Base-by-base conservation (phyloP, 164 flowering plant genomes). In the Dillenia suffruticosa region DNA sequence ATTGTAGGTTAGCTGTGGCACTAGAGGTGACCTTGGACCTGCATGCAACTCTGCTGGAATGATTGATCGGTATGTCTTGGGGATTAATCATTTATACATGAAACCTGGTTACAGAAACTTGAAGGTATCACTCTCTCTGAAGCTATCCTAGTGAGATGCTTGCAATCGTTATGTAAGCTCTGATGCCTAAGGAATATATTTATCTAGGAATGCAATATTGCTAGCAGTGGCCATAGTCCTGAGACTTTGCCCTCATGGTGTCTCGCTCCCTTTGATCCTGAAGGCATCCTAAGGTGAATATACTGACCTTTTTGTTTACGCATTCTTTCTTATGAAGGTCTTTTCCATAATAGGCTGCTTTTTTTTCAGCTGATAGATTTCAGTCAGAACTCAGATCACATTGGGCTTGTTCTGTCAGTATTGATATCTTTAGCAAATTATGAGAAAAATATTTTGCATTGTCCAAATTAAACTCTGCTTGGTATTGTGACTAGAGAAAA, bases 21-120 rank as follows among this genome's bases (percentile, higher is more conserved):
- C 74, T 9, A 74, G 85, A 72, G 90, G 93, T 60, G 81, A 87
- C 58, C 80, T 84, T 70, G 84, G 93, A 51, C 93, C 93, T 44
- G 90, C 81, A 19, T 87, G 93, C 68, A 87, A 83, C 68, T 64
- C 93, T 59, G 93, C 88, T 62, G 88, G 86, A 71, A 75, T 87
- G 86, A 81, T 87, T 74, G 93, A 87, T 67, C 85, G 89, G 16
- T 69, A 54, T 64, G 51, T 83, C 58, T 76, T 87, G 58, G 90
- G 93, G 61, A 14, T 77, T 50, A 46, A 76, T 57, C 93, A 84
- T 74, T 69, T 87, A 54, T 83, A 87, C 58, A 43, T 14, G 43
- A 87, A 81, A 62, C 90, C 93, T 49, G 81, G 63, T 32, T 84
- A 81, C 76, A 73, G 72, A 73, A 84, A 84, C 60, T 70, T 83